Percentiles rank a stretch among this genome's conserved stretches.
phyloP scores from a whole-genome alignment of 257 asterid genomes.

The Forsythia suspensa region DNA sequence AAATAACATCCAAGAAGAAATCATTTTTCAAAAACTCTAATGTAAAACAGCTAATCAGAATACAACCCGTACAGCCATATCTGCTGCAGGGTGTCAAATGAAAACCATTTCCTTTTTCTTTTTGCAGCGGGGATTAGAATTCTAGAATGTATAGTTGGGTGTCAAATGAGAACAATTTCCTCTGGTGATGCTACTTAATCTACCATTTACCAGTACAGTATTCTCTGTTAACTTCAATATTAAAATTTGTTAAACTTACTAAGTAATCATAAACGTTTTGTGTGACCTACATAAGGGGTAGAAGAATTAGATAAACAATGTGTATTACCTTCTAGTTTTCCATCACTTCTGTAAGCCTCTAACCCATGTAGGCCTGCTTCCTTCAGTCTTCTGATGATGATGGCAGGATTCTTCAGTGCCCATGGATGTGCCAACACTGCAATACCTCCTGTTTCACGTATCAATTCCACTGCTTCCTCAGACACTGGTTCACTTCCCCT shows the following conservation, averaged over 20 bases:
- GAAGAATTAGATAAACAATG: not conserved
- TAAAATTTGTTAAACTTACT: not conserved
- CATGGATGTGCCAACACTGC: conserved; percentile 98
- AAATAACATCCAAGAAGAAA: not conserved
- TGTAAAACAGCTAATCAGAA: not conserved
- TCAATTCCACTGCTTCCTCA: conserved; percentile 76
- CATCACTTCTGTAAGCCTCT: conserved; percentile 91
- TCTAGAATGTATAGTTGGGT: not conserved
- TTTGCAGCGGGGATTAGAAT: not conserved
- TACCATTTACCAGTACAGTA: not conserved
- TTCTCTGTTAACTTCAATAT: not conserved
- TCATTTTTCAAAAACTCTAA: not conserved
- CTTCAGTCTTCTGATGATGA: conserved; percentile 65
- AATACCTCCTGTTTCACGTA: conserved; percentile 89
- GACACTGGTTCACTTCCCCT: conserved; percentile 94
- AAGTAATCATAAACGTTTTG: not conserved
- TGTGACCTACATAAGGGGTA: not conserved
- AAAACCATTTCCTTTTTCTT: not conserved
- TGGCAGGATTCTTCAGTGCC: conserved; percentile 82
- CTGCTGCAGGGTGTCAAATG: not conserved
- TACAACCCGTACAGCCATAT: not conserved
- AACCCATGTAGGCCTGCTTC: conserved; percentile 88
- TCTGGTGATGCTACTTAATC: not conserved
- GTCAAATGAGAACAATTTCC: not conserved
- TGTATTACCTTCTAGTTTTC: conserved; percentile 73